A percentile compares a stretch with the other conserved stretches of the same genome.
Evolutionary conservation across 345 rosid genomes (phyloP).

Genomic region (Orychophragmus violaceus): DNA sequence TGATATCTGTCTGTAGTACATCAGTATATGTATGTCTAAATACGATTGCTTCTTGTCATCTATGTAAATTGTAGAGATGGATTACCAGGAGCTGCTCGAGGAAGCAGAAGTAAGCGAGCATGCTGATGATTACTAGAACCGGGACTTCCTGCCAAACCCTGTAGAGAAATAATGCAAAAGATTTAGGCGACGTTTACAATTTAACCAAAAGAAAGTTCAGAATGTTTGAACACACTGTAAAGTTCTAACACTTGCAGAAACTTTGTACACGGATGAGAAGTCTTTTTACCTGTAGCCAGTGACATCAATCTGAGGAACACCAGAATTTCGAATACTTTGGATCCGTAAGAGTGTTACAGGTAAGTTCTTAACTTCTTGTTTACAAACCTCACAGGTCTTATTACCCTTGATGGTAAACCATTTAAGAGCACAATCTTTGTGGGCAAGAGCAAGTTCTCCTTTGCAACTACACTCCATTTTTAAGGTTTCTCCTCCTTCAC

Average conservation of each 20-base stretch:
- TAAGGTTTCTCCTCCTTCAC: conserved; percentile 93
- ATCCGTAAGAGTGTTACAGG: conserved; percentile 78
- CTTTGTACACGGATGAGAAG: not conserved
- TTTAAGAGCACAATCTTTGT: conserved; percentile 85
- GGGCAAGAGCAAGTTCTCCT: conserved; percentile 96
- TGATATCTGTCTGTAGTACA: not conserved
- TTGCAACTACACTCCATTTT: conserved; percentile 99
- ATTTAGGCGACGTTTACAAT: too few relatives aligned
- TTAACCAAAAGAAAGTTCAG: not conserved
- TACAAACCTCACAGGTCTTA: conserved; percentile 90
- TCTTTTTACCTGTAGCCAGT: conserved; percentile 21
- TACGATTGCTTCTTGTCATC: not conserved
- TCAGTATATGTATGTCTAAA: not conserved
- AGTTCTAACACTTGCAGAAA: not conserved
- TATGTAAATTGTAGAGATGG: not conserved
- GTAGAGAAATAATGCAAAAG: conserved; percentile 15
- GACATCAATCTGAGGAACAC: conserved; percentile 31
- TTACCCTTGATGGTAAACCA: conserved; percentile 96
- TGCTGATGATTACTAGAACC: conserved; percentile 71
- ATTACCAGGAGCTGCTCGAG: conserved; percentile 90
- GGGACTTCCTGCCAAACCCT: conserved; percentile 96
- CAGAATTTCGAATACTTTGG: conserved; percentile 47
- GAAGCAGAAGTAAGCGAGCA: conserved; percentile 90
- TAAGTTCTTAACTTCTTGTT: conserved; percentile 76
- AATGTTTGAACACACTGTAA: not conserved